These are phyloP conservation scores for Dactylis glomerata DNA, from an alignment of 176 grass and related monocot genomes.

Conservation along the genomic window DNA sequence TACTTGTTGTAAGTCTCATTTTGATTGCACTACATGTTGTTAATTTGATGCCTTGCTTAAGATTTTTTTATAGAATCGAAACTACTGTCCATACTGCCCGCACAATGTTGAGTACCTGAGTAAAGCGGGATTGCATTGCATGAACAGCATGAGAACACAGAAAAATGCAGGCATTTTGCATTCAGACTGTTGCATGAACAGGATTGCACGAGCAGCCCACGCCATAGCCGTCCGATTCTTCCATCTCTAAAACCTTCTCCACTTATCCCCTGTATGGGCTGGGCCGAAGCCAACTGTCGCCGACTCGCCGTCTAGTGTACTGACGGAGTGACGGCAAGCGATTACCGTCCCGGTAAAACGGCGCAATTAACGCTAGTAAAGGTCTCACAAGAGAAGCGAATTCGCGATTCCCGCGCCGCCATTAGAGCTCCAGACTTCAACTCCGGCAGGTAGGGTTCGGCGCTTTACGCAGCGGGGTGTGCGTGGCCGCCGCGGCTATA, in stretches of 20 bases:
- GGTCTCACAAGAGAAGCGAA: not conserved
- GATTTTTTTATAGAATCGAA: no score
- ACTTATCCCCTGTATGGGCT: not conserved
- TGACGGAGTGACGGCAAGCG: not conserved
- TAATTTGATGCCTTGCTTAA: no score
- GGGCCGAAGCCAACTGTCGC: not conserved
- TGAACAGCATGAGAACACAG: no score
- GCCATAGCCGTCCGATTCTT: not conserved
- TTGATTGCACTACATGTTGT: no score
- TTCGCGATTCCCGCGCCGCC: not conserved
- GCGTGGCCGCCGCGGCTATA: not conserved
- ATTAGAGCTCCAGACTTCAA: not conserved
- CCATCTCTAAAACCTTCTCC: not conserved
- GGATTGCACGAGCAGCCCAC: not conserved
- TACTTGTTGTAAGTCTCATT: no score
- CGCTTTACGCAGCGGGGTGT: not conserved
- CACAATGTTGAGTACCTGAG: no score
- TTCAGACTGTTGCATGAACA: no score
- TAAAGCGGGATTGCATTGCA: no score
- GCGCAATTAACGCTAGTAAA: not conserved
- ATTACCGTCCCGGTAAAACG: not conserved
- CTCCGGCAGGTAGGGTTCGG: constrained; percentile 24
- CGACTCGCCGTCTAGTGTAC: no score
- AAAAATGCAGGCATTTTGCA: no score
- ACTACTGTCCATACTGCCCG: no score